Evolutionary conservation across 169 alveolate species (phyloP), one percentile per base, ranked within the genome.

Genomic region (Ichthyophthirius multifiliis): DNA sequence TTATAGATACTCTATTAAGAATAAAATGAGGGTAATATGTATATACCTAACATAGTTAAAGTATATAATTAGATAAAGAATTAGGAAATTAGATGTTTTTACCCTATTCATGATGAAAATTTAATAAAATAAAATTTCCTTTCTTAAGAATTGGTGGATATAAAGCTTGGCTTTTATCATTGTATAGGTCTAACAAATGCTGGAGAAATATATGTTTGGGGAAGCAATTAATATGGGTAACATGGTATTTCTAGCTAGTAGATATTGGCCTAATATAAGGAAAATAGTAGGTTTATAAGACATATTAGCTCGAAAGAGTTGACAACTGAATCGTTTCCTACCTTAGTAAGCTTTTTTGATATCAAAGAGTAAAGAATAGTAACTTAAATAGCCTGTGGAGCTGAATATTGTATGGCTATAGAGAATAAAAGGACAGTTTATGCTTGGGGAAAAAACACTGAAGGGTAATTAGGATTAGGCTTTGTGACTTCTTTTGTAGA

Each of bases 381-480:
- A 6, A 75, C 77, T 31, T 55, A 82, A 62, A 47, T 89, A 3
- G 63, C 94, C 16, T 43, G 82, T 15, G 94, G 94, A 23, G 74
- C 83, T 23, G 82, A 77, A 32, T 86, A 89, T 76, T 85, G 79
- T 0, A 48, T 84, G 6, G 94, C 88, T 23, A 83, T 89, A 3
- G 85, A 89, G 34, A 64, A 48, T n/a, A 63, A 76, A 43, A 83
- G 90, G 43, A 80, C 48, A 15, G 46, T 84, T 12, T 89, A 83
- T 82, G 75, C 89, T 10, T 89, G 94, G 90, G 90, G 91, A 2
- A 80, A 76, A 20, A 88, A 88, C 47, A 81, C 74, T 15, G 16
- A 37, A 18, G 93, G 93, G 4, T 63, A 88, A 47, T 55, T 82
- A 12, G 93, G 93, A 1, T 43, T 88, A 20, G 94, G 94, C 31